Evolutionary conservation across 768 basidiomycete species (phyloP), one percentile per base, ranked within the genome.

Genomic region (Amanita rimosa): DNA sequence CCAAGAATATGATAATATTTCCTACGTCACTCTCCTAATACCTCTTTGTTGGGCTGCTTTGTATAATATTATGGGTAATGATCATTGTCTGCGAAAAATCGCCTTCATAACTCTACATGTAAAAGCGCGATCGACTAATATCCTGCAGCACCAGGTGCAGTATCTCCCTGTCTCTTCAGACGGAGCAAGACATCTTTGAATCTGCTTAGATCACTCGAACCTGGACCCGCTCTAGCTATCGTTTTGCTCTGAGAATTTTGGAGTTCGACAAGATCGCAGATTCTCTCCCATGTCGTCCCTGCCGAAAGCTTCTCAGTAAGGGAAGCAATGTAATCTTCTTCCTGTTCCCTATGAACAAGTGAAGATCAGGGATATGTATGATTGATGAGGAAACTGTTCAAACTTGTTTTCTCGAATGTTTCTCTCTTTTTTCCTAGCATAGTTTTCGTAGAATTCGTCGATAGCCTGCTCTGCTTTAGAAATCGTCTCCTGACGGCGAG

Each of bases 181-280:
- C 88, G 75, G 58, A 99, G 66, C 47, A 99, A 68, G 39, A 98
- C 85, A 62, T 99, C 95, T 67, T 92, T 95, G 74, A 88, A 89
- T 52, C 95, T 74, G 38, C 81, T 68, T 33, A 98, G 72, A 59
- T 99, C 95, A 2, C 88, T 92, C 33, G 93, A 92, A 5, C 86
- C 86, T 9, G 88, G 69, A 11, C 90, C 90, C 27, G 86, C 78
- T 39, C 92, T 79, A 14, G 93, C 83, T 57, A 91, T 73, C 3
- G 93, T 97, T 72, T 98, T 99, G 73, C 89, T 93, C 66, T 98
- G 92, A 48, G 93, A 96, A 63, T 98, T 97, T 64, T 95, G 81
- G 33, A 99, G 74, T 56, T 94, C 90, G 53, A 96, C 67, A 44
- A 82, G 66, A 22, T 81, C 81, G 61, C 83, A 85, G 60, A 99